Evolutionary conservation across 2,329 filamentous ascomycete species (phyloP), one percentile per base, ranked within the genome.

Genomic region (Xylaria sp.): DNA sequence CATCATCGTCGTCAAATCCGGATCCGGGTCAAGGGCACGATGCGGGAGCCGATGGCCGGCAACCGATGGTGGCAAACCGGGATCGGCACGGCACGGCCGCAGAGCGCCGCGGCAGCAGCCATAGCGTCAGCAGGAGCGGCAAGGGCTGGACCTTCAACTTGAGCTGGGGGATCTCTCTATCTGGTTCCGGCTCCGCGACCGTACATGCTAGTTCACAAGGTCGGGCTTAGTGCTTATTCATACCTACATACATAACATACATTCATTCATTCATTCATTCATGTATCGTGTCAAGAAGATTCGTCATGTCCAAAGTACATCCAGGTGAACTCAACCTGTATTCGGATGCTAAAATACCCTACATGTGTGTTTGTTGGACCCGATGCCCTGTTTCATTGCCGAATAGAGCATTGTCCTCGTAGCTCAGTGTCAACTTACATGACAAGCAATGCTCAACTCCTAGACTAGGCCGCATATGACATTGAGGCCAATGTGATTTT

Each of bases 91-190:
- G 58, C 13, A 28, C 55, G 6, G 56, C 62, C 12, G 25, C 56
- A 6, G 63, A 58, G 45, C 45, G 45, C 34, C 50, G 60, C 39
- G 41, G 63, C 56, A 65, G 67, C 65, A 53, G 61, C 34, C 48
- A 61, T 32, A 52, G 55, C 10, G 63, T 60, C 10, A 68, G 72
- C 52, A 65, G 59, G 15, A 72, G 65, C 56, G 68, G 58, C 28
- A 72, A 73, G 46, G 68, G 73, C 55, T 76, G 73, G 69, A 71
- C 66, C 8, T 74, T 77, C 53, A 77, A 74, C 65, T 69, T 72
- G 60, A 74, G 72, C 48, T 74, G 72, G 67, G 76, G 76, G 9
- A 65, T 78, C 28, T 77, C 75, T 34, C 60, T 78, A 18, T 70
- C 71, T 4, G 72, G 71, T 8, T 73, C 72, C 13, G 73, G 64